Conservation (phyloP, 2,329 filamentous ascomycete species). For the Pseudogymnoascus sp. region DNA sequence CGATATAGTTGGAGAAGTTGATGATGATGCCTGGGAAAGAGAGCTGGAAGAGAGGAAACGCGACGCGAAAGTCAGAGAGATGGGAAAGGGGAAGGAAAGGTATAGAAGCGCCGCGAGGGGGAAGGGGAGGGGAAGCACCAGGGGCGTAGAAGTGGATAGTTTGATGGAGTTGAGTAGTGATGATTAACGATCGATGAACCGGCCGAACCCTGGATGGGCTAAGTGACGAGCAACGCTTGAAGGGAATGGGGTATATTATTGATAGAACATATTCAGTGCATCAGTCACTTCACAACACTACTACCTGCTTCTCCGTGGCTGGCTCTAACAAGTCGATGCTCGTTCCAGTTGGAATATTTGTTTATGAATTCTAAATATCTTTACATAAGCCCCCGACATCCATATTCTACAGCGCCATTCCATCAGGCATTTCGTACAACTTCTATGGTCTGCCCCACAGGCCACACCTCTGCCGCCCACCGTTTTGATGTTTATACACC, state of each 20-base stretch:
- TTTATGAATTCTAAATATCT: conserved; percentile 3
- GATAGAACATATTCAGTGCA: background rate
- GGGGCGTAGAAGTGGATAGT: conserved; percentile 35
- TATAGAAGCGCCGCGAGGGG: conserved; percentile 30
- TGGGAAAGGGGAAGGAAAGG: conserved; percentile 39
- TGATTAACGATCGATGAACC: conserved; percentile 1
- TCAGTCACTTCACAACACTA: background rate
- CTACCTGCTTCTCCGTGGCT: background rate
- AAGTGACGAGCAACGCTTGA: background rate
- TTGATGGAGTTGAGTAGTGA: conserved; percentile 53
- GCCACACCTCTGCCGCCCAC: background rate
- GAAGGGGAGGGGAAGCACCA: conserved; percentile 19
- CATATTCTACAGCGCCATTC: conserved; percentile 9
- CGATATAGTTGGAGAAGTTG: conserved; percentile 30
- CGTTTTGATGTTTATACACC: background rate
- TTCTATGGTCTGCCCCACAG: background rate
- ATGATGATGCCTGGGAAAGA: conserved; percentile 49
- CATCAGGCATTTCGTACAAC: conserved; percentile 5
- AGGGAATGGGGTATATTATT: background rate
- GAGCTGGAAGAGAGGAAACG: conserved; percentile 42
- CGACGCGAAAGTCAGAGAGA: conserved; percentile 34
- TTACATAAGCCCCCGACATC: conserved; percentile 3
- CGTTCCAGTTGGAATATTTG: background rate
- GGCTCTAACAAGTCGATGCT: background rate
- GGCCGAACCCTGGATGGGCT: background rate